Base-by-base conservation (phyloP, 306 rosid genomes). In the Argentina anserina region DNA sequence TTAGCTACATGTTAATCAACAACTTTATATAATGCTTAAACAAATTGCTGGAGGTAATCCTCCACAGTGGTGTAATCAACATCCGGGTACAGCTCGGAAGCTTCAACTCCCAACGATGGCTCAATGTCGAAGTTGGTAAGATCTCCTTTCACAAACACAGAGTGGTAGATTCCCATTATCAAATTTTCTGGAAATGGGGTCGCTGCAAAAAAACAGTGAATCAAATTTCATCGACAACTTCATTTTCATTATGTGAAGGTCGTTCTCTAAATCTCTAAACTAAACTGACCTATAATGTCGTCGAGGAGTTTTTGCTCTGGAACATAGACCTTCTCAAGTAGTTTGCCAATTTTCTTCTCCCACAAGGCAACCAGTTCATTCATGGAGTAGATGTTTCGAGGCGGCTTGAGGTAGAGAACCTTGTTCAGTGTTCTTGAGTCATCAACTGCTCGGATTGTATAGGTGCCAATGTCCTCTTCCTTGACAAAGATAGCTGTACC, bases 291-390 rank as follows among this genome's bases (percentile, higher is more conserved):
- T 85, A 80, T 34, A 17, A 91, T 93, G 52, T 87, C 87, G 78
- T 91, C 82, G 52, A 93, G 93, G 69, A 93, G 11, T 55, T 90
- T 84, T 36, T 93, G 90, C 43, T 93, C 94, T 3, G 97, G 75
- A 28, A 86, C 71, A 69, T 84, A 81, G 70, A 15, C 50, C 68
- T 86, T 93, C 26, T 84, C 91, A 0, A 93, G 80, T 68, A 82
- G 76, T 78, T 91, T 89, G 58, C 90, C 94, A 34, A 91, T 91
- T 78, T 91, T 93, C 23, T 84, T 91, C 89, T 93, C 98, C 98
- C 97, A 93, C 59, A 89, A 65, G 34, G 97, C 85, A 0, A 89
- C 92, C 21, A 93, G 88, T 29, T 91, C 87, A 59, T 91, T 89
- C 76, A 91, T 82, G 31, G 97, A 85, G 86, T 78, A 76, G 9